Base-by-base conservation (phyloP, 306 rosid genomes). In the Aeschynomene evenia region DNA sequence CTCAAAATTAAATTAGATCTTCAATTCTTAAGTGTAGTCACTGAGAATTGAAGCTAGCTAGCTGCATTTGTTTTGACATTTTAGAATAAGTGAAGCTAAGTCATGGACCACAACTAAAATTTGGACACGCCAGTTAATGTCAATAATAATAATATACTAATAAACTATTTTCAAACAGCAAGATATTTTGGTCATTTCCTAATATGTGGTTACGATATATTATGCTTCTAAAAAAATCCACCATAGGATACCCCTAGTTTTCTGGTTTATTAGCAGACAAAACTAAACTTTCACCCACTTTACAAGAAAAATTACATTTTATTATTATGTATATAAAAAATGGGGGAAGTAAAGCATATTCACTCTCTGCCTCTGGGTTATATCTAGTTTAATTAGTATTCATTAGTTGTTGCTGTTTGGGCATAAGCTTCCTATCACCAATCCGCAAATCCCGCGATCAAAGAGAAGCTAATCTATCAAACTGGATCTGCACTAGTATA, bases 221-320 rank as follows among this genome's bases (percentile, higher is more conserved):
- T 59, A 43, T 52, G 66, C 24, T 57, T 75, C 37, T 50, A 46
- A 36, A 7, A 7, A 21, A 51, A 33, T 12, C 20, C 54, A 40
- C 49, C 84, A 80, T 70, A 70, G 53, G 59, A 79, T 75, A 23
- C 66, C 62, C 62, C 12, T 33, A 50, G 39, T 37, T 63, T n/a
- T 80, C 6, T 28, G 18, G 31, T 63, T 70, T 64, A 39, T 75
- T 64, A 80, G 55, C 23, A 36, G 79, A 67, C 81, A 76, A 76
- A 60, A 66, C 68, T 66, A 63, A 58, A 76, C 79, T 76, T 76
- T 80, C 75, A 66, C 74, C 39, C 76, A 59, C 78, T 59, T 66
- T 61, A 60, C 68, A 43, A 23, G 63, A 80, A 76, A 71, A 58
- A 18, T 33, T 19, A 24, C 49, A 4, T 58, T 64, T 57, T 51